Evolutionary conservation across 805 yeast species (phyloP).

Genomic region (Candida vartiovaarae): DNA sequence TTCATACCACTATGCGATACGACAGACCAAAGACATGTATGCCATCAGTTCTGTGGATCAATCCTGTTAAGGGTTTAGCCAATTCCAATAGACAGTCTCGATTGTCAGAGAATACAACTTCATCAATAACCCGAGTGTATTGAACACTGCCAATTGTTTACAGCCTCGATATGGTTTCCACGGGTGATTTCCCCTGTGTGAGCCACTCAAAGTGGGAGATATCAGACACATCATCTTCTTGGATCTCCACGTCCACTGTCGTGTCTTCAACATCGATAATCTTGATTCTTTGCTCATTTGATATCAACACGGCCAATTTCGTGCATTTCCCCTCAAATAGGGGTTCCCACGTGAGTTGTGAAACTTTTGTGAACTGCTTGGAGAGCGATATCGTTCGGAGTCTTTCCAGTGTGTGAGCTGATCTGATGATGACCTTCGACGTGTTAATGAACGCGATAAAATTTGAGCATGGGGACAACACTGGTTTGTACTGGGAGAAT

Average conservation of each 20-base stretch:
- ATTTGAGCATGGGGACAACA: slow-evolving; percentile 10
- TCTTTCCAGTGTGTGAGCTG: slow-evolving; percentile 7
- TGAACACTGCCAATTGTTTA: slow-evolving; percentile 13
- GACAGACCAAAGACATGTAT: slow-evolving; percentile 1
- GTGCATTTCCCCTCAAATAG: not conserved
- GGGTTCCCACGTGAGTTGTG: slow-evolving; percentile 18
- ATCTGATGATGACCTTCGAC: slow-evolving; percentile 10
- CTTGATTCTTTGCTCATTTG: slow-evolving; percentile 2
- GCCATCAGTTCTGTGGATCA: slow-evolving; percentile 2
- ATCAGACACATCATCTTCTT: slow-evolving; percentile 16
- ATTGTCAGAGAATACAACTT: slow-evolving; percentile 13
- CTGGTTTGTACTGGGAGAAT: slow-evolving; percentile 6
- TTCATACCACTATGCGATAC: not conserved
- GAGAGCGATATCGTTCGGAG: slow-evolving; percentile 5
- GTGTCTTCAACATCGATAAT: slow-evolving; percentile 11
- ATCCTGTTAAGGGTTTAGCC: slow-evolving; percentile 8
- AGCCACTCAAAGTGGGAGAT: slow-evolving; percentile 16
- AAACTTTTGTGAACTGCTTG: slow-evolving; percentile 5
- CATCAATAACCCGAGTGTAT: slow-evolving; percentile 6
- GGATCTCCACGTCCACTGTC: slow-evolving; percentile 7
- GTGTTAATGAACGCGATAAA: slow-evolving; percentile 12
- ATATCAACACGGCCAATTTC: slow-evolving; percentile 12
- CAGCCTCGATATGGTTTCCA: slow-evolving; percentile 14
- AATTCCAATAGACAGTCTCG: slow-evolving; percentile 4
- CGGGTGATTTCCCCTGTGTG: not conserved